Conservation (phyloP, 2,329 filamentous ascomycete genomes). For the Cercospora janseana region DNA sequence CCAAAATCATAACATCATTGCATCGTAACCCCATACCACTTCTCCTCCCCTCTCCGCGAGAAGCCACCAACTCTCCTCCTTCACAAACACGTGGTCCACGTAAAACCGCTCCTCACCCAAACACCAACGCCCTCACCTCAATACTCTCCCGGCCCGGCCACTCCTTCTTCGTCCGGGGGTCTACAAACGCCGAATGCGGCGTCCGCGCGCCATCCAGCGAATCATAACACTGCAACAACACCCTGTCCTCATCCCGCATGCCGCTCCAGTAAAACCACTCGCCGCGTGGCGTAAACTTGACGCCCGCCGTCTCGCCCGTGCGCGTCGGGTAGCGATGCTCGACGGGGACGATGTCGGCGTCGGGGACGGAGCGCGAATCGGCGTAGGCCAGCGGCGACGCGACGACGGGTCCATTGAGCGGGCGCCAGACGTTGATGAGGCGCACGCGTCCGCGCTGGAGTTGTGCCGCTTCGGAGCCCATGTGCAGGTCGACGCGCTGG, state of each 20-base stretch:
- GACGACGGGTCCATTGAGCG: slow-evolving; percentile 57
- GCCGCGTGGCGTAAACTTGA: slow-evolving; percentile 61
- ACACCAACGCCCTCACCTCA: slow-evolving; percentile 82
- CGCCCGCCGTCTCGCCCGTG: slow-evolving; percentile 70
- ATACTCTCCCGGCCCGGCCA: slow-evolving; percentile 72
- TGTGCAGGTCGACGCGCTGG: slow-evolving; percentile 66
- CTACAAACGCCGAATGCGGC: slow-evolving; percentile 76
- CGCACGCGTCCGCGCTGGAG: slow-evolving; percentile 69
- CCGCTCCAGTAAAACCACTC: slow-evolving; percentile 79
- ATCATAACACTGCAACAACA: slow-evolving; percentile 53
- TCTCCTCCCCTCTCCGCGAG: too few species aligned
- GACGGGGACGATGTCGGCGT: slow-evolving; percentile 67
- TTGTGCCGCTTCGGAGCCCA: slow-evolving; percentile 64
- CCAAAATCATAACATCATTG: too few species aligned
- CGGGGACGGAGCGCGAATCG: slow-evolving; percentile 53
- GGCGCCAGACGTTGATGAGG: slow-evolving; percentile 85
- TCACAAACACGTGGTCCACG: not conserved
- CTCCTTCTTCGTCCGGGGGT: slow-evolving; percentile 69
- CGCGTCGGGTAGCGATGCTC: slow-evolving; percentile 72
- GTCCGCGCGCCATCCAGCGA: slow-evolving; percentile 42
- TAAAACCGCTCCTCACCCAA: slow-evolving; percentile 43
- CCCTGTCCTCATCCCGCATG: slow-evolving; percentile 62
- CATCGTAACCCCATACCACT: too few species aligned
- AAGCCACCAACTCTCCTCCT: too few species aligned
- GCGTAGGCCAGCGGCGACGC: slow-evolving; percentile 59